phyloP scores from a whole-genome alignment of 2,329 filamentous ascomycete species.

The Didymella segeticola region DNA sequence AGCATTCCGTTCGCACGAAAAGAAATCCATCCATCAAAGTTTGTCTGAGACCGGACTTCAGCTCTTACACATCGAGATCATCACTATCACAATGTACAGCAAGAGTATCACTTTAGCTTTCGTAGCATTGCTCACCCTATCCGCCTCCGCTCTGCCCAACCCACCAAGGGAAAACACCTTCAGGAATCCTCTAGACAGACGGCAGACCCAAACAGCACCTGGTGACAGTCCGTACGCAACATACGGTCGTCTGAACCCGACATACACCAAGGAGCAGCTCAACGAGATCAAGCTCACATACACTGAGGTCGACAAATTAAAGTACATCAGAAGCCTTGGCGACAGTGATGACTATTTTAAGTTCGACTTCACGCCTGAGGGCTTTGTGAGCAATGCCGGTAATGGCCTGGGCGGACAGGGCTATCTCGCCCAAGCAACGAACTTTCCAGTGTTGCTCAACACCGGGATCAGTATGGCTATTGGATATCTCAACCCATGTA shows the following conservation, averaged over 20 bases:
- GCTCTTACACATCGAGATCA: too few species aligned
- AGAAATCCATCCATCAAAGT: too few species aligned
- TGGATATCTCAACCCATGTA: slow-evolving; percentile 5
- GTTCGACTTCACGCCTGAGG: slow-evolving; percentile 6
- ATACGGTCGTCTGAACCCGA: slow-evolving; percentile 2
- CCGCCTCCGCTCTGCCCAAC: not conserved
- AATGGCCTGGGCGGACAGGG: slow-evolving; percentile 7
- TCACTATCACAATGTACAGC: not conserved
- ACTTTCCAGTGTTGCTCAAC: slow-evolving; percentile 4
- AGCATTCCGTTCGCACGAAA: not conserved
- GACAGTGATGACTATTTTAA: slow-evolving; percentile 8
- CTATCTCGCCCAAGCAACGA: slow-evolving; percentile 2
- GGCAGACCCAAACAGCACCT: slow-evolving; percentile 1
- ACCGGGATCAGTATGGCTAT: slow-evolving; percentile 8
- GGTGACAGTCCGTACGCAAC: not conserved
- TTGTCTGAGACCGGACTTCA: too few species aligned
- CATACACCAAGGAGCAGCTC: slow-evolving; percentile 3
- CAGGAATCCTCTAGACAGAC: slow-evolving; percentile 1
- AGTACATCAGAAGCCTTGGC: slow-evolving; percentile 6
- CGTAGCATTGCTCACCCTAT: not conserved
- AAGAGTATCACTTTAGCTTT: not conserved
- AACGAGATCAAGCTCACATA: slow-evolving; percentile 10
- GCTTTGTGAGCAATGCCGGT: slow-evolving; percentile 4
- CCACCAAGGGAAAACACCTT: not conserved
- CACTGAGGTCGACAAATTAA: slow-evolving; percentile 7